Evolutionary conservation across 2,329 filamentous ascomycete species (phyloP).

Genomic region (Geosmithia putterillii): DNA sequence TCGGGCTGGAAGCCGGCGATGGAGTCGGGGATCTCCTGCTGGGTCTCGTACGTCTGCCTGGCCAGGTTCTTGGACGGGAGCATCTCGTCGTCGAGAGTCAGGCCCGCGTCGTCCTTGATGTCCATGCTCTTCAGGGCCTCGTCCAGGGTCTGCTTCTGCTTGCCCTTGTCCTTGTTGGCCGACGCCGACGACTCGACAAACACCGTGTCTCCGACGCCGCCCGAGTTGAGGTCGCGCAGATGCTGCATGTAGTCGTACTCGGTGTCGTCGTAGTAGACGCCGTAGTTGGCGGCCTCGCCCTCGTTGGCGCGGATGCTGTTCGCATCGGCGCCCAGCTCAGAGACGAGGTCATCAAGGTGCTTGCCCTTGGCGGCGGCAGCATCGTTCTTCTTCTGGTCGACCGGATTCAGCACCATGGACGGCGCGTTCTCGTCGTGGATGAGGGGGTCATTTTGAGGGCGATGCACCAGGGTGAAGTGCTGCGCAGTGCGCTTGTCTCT

Average conservation of each 20-base stretch:
- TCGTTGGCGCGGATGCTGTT: slow-evolving; percentile 70
- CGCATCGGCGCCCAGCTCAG: slow-evolving; percentile 59
- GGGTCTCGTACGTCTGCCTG: slow-evolving; percentile 73
- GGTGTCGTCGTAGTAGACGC: slow-evolving; percentile 89
- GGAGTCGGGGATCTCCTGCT: slow-evolving; percentile 84
- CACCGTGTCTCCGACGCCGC: slow-evolving; percentile 53
- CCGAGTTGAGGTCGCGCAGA: slow-evolving; percentile 70
- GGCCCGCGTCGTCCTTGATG: slow-evolving; percentile 27
- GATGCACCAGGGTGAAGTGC: slow-evolving; percentile 89
- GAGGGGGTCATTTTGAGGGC: slow-evolving; percentile 91
- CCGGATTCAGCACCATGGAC: slow-evolving; percentile 78
- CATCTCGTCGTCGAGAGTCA: slow-evolving; percentile 60
- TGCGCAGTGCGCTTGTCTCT: slow-evolving; percentile 82
- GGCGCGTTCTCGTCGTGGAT: slow-evolving; percentile 87
- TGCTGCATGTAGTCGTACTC: slow-evolving; percentile 99
- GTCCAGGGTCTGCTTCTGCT: slow-evolving; percentile 67
- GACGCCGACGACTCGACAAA: slow-evolving; percentile 65
- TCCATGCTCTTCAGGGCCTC: slow-evolving; percentile 61
- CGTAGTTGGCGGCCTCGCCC: slow-evolving; percentile 88
- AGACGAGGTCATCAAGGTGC: slow-evolving; percentile 62
- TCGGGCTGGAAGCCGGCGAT: slow-evolving; percentile 93
- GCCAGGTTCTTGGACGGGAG: slow-evolving; percentile 70
- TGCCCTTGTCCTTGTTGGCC: slow-evolving; percentile 58
- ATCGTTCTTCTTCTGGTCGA: slow-evolving; percentile 10
- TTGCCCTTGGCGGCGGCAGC: slow-evolving; percentile 30